phyloP scores from a whole-genome alignment of 2,329 filamentous ascomycete genomes.

The Neurospora crassa region DNA sequence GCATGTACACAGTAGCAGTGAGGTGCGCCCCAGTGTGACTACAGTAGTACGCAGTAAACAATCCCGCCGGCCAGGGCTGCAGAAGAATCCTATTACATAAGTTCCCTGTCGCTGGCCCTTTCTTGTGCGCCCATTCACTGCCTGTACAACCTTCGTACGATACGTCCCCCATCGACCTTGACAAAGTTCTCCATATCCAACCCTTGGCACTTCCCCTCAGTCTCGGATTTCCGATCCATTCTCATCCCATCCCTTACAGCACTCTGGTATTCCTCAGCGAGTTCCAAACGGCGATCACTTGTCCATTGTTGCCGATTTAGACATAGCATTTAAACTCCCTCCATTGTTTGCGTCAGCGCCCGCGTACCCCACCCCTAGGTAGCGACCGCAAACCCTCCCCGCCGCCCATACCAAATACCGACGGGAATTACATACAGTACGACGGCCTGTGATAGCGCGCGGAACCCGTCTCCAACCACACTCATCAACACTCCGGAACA shows the following conservation, averaged over 20 bases:
- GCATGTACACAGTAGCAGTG: neutral
- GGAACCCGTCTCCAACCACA: neutral
- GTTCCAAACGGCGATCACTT: neutral
- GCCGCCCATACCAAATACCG: neutral
- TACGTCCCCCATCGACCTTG: neutral
- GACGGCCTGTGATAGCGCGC: neutral
- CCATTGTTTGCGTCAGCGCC: neutral
- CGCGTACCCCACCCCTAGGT: neutral
- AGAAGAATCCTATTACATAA: neutral
- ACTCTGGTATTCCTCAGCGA: neutral
- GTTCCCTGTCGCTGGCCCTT: neutral
- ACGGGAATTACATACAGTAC: neutral
- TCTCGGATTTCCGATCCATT: neutral
- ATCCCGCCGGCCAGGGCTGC: neutral
- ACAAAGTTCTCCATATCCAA: neutral
- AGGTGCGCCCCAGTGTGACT: neutral
- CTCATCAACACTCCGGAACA: neutral
- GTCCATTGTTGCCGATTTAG: neutral
- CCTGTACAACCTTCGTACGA: neutral
- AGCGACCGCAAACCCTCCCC: neutral
- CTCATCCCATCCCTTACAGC: neutral
- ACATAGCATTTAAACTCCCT: neutral
- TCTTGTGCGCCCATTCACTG: neutral
- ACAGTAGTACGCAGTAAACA: too few species aligned
- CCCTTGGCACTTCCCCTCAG: neutral